Conservation (phyloP, 345 rosid genomes). For the Schrenkiella parvula region DNA sequence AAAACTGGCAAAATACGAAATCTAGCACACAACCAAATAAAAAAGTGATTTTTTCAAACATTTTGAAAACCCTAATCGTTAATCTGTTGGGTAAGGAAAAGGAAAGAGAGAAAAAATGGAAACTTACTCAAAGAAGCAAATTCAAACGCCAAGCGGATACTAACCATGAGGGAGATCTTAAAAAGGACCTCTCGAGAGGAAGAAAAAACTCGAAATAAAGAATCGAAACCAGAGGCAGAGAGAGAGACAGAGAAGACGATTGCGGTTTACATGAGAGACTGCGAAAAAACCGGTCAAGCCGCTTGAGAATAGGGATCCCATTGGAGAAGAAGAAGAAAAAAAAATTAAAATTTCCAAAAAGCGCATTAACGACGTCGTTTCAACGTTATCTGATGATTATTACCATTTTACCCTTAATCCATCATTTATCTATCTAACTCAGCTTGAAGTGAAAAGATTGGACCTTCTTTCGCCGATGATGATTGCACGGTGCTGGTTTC, state of each 20-base stretch:
- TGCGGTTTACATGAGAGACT: constrained; percentile 29
- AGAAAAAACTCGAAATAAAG: not conserved
- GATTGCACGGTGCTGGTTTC: constrained; percentile 2
- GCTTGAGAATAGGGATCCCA: constrained; percentile 40
- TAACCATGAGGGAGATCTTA: constrained; percentile 33
- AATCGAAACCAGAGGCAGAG: constrained; percentile 34
- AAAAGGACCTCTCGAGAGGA: constrained; percentile 14
- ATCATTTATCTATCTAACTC: constrained; percentile 15
- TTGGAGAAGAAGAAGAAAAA: not conserved
- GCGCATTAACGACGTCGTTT: not conserved
- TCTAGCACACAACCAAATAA: not conserved
- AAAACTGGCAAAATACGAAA: not conserved
- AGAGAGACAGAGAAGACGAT: constrained; percentile 36
- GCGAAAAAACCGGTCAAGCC: constrained; percentile 29
- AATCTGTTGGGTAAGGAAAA: not conserved
- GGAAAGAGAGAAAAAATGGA: constrained; percentile 8
- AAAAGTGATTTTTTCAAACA: not conserved
- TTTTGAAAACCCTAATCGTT: constrained; percentile 23
- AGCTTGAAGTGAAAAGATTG: not conserved
- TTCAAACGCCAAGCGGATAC: constrained; percentile 35
- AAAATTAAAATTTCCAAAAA: not conserved
- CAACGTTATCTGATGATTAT: not conserved
- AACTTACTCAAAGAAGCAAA: constrained; percentile 33
- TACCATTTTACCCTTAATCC: not conserved
- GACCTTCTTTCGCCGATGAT: constrained; percentile 1